These are phyloP conservation scores for Lycium ferocissimum DNA, from an alignment of 257 asterid genomes.

Conservation along the genomic window DNA sequence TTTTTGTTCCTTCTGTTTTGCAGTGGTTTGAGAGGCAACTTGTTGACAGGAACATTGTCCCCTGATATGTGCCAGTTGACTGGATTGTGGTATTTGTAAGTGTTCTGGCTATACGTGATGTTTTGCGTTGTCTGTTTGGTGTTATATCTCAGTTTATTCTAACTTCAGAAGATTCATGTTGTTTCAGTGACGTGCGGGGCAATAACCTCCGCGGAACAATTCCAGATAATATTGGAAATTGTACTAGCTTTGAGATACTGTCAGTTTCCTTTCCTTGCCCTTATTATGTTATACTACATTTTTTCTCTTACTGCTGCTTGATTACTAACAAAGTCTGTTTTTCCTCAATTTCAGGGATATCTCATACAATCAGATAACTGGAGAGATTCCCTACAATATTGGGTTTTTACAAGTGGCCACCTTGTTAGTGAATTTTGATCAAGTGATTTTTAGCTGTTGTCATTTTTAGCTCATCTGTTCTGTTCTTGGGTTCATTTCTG, in stretches of 20 bases:
- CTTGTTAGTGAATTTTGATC: constrained; percentile 60
- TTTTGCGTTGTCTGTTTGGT: background rate
- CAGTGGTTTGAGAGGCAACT: constrained; percentile 91
- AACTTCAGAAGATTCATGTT: background rate
- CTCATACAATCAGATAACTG: constrained; percentile 87
- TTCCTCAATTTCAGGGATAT: constrained; percentile 66
- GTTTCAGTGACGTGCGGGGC: constrained; percentile 83
- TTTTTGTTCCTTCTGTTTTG: background rate
- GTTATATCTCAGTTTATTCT: background rate
- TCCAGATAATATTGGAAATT: constrained; percentile 93
- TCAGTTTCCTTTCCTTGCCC: constrained; percentile 44
- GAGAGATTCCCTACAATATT: constrained; percentile 94
- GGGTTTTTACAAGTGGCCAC: constrained; percentile 99
- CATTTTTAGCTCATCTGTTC: background rate
- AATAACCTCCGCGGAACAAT: constrained; percentile 85
- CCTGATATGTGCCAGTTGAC: constrained; percentile 94
- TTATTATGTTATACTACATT: background rate
- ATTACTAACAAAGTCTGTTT: background rate
- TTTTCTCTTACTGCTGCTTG: background rate
- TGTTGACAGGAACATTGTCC: constrained; percentile 79
- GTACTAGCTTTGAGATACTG: constrained; percentile 97
- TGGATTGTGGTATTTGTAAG: constrained; percentile 99
- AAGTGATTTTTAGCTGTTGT: background rate
- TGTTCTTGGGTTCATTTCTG: constrained; percentile 1
- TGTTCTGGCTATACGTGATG: background rate